Percentiles rank a stretch among this genome's conserved stretches.
Conservation (phyloP, 1,284 basidiomycete genomes). For the Meripilus lineatus region DNA sequence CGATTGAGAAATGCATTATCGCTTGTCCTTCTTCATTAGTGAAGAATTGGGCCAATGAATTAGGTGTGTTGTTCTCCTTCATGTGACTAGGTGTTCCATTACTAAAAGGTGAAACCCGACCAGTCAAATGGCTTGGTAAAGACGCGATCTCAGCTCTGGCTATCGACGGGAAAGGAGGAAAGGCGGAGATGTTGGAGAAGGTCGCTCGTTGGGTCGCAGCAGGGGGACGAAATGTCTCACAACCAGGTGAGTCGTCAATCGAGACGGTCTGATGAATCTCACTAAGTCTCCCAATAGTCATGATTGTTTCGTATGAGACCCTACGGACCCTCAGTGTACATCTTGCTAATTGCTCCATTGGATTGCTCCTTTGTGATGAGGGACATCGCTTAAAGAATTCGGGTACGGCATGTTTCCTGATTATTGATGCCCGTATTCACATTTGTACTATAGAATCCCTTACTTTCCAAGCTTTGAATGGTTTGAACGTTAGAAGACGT, state of each 20-base stretch:
- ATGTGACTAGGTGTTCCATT: neutral
- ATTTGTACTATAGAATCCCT: conserved; percentile 56
- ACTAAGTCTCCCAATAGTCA: conserved; percentile 61
- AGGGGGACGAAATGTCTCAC: conserved; percentile 80
- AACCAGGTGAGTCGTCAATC: conserved; percentile 61
- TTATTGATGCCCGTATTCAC: neutral
- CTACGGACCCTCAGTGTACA: conserved; percentile 79
- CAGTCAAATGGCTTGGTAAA: conserved; percentile 91
- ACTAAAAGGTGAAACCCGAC: neutral
- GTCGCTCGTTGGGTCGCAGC: conserved; percentile 88
- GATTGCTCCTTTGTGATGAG: conserved; percentile 92
- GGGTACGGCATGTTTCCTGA: conserved; percentile 39
- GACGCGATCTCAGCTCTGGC: conserved; percentile 79
- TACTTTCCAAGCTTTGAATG: conserved; percentile 86
- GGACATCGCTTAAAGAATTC: conserved; percentile 98
- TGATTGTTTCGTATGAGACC: conserved; percentile 99
- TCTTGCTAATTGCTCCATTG: conserved; percentile 79
- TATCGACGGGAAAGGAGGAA: conserved; percentile 88
- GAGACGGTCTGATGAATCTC: neutral
- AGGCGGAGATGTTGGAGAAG: conserved; percentile 71
- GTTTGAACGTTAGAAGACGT: conserved; percentile 87
- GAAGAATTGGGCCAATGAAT: conserved; percentile 98
- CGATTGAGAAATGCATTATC: conserved; percentile 98
- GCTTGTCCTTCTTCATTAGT: conserved; percentile 97
- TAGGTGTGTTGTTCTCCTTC: conserved; percentile 62